Evolutionary conservation across 495 filamentous ascomycete genomes (phyloP).

Genomic region (Xylaria scruposa): DNA sequence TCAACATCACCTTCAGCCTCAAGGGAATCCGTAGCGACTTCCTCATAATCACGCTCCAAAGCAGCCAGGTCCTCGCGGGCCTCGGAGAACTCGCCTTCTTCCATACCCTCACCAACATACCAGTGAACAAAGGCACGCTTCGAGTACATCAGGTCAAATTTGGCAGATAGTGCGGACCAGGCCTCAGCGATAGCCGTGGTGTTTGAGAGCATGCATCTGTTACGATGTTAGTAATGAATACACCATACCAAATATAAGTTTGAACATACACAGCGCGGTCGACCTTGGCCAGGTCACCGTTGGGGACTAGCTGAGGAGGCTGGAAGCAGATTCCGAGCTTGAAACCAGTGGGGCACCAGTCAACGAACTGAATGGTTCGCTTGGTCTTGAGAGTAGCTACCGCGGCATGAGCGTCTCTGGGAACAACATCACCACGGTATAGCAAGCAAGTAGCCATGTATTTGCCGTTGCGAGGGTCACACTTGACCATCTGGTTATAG

Average conservation of each 20-base stretch:
- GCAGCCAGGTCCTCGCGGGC: constrained; percentile 97
- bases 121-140: constrained; percentile 99
- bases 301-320: constrained; percentile 91
- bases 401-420: constrained; percentile 90
- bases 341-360: constrained; percentile 99
- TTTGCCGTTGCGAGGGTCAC: constrained; percentile 97
- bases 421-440: constrained; percentile 97
- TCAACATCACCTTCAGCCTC: constrained; percentile 88
- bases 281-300: constrained; percentile 95
- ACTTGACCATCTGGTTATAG: constrained; percentile 98
- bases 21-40: constrained; percentile 94
- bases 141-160: constrained; percentile 99
- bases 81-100: constrained; percentile 99
- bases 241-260: neutral
- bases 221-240: constrained; percentile 35
- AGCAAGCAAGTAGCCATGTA: constrained; percentile 99
- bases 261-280: constrained; percentile 91
- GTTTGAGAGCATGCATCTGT: constrained; percentile 98
- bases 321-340: constrained; percentile 99
- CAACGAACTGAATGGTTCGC: constrained; percentile 97
- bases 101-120: constrained; percentile 99
- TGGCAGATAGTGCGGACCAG: constrained; percentile 95
- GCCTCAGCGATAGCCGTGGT: constrained; percentile 98
- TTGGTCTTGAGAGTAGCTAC: constrained; percentile 98
- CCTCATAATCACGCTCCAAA: constrained; percentile 98